Evolutionary conservation across 73 alveolate genomes (phyloP), one percentile per base, ranked within the genome.

Genomic region (Blepharisma stoltei): DNA sequence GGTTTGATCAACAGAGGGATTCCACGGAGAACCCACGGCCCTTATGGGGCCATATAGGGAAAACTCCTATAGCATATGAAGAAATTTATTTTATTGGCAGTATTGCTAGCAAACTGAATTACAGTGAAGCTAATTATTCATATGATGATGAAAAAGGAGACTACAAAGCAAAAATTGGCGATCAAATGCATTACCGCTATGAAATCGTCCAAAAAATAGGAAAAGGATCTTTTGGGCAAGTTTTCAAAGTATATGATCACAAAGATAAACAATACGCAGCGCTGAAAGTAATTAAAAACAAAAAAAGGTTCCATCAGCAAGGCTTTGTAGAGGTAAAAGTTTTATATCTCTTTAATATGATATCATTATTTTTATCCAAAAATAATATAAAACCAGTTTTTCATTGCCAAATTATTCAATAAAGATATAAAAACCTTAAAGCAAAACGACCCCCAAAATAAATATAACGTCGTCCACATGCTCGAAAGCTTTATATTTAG

Each of bases 401-500:
- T n/a, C n/a, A n/a, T n/a, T n/a, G n/a, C n/a, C n/a, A n/a, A n/a
- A n/a, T n/a, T n/a, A n/a, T n/a, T n/a, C n/a, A n/a, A n/a, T n/a
- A n/a, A n/a, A n/a, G n/a, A n/a, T n/a, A n/a, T n/a, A 32, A 32
- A 32, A 32, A 32, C 41, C 41, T 3, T 92, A 53, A 90, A 88
- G 68, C 83, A 76, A 44, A 66, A 80, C 65, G 88, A 88, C 81
- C 85, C 87, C 8, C 82, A 77, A 60, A 69, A 68, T 54, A 32
- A 32, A 3, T 32, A 82, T 67, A 49, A 77, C 78, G 54, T 85
- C 89, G 47, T 85, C 88, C n/a, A 82, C 81, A 77, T 77, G 88
- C 9, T 79, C 81, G 78, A 90, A 53, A 49, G 68, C 75, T 92
- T 92, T 55, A 80, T 70, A 0, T 77, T 80, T 60, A 65, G 95